These are phyloP conservation scores for Petunia axillaris DNA, from an alignment of 257 asterid genomes.

Conservation along the genomic window DNA sequence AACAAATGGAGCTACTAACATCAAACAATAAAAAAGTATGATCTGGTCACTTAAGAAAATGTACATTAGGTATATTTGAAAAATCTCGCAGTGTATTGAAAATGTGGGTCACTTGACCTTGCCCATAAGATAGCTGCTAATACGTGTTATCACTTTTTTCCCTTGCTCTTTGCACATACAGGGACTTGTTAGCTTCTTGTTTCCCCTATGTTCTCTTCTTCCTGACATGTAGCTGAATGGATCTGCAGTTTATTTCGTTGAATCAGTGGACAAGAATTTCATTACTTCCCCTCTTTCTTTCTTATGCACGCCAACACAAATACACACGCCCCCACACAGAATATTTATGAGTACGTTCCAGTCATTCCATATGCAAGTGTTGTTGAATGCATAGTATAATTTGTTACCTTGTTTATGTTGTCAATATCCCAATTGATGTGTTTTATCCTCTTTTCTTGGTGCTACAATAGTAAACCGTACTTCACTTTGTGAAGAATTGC, in stretches of 20 bases:
- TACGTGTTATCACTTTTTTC: background rate
- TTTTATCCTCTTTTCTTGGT: background rate
- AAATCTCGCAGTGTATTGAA: background rate
- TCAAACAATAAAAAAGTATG: constrained; percentile 52
- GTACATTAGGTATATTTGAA: background rate
- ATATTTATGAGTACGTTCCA: too few relatives aligned
- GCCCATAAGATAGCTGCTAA: background rate
- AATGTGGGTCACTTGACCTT: background rate
- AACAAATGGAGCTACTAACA: constrained; percentile 85
- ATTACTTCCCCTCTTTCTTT: background rate
- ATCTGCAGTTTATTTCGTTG: background rate
- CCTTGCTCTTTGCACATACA: background rate
- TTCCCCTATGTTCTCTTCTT: background rate
- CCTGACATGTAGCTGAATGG: constrained; percentile 17
- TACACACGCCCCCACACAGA: background rate
- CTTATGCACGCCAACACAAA: background rate
- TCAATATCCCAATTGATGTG: background rate
- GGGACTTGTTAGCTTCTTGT: background rate
- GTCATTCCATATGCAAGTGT: too few relatives aligned
- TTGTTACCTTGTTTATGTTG: background rate
- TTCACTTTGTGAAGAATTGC: too few relatives aligned
- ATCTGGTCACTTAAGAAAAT: constrained; percentile 22
- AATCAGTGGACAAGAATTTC: background rate
- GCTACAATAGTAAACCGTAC: too few relatives aligned
- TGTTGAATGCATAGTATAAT: too few relatives aligned